Evolutionary conservation across 2,329 filamentous ascomycete genomes (phyloP).

Genomic region (Alternaria incomplexa): DNA sequence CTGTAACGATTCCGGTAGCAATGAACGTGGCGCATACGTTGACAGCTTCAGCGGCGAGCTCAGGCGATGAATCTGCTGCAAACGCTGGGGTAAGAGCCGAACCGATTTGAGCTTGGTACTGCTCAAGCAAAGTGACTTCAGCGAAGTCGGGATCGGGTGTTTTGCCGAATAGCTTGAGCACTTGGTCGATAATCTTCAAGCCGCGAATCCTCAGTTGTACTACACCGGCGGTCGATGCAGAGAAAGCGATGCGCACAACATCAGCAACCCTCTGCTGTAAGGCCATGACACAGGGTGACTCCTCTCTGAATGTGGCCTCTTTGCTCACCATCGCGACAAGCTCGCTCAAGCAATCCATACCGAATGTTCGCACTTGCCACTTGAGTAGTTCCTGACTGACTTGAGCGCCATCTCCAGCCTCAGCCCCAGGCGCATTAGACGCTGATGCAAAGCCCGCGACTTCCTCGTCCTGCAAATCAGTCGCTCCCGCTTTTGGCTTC

Average conservation of each 20-base stretch:
- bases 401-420: constrained; percentile 47
- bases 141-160: constrained; percentile 95
- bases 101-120: constrained; percentile 98
- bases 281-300: constrained; percentile 76
- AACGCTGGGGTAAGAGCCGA: constrained; percentile 96
- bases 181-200: constrained; percentile 89
- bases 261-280: constrained; percentile 87
- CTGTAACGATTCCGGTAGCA: constrained; percentile 94
- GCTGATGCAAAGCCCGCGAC: constrained; percentile 93
- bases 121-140: constrained; percentile 94
- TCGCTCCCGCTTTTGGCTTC: constrained; percentile 58
- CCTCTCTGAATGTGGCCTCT: constrained; percentile 77
- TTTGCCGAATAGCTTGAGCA: constrained; percentile 95
- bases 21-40: constrained; percentile 99
- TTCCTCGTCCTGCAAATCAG: constrained; percentile 95
- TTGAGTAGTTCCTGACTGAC: constrained; percentile 81
- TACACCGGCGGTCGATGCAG: constrained; percentile 92
- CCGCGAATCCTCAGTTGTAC: constrained; percentile 89
- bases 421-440: constrained; percentile 60
- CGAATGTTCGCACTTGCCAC: constrained; percentile 96
- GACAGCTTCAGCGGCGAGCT: constrained; percentile 92
- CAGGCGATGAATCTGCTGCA: constrained; percentile 91
- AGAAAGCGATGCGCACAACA: constrained; percentile 95
- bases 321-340: constrained; percentile 80
- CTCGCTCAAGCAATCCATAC: constrained; percentile 85